Evolutionary conservation across 2,329 filamentous ascomycete genomes (phyloP).

Genomic region (Neodidymelliopsis sp.): DNA sequence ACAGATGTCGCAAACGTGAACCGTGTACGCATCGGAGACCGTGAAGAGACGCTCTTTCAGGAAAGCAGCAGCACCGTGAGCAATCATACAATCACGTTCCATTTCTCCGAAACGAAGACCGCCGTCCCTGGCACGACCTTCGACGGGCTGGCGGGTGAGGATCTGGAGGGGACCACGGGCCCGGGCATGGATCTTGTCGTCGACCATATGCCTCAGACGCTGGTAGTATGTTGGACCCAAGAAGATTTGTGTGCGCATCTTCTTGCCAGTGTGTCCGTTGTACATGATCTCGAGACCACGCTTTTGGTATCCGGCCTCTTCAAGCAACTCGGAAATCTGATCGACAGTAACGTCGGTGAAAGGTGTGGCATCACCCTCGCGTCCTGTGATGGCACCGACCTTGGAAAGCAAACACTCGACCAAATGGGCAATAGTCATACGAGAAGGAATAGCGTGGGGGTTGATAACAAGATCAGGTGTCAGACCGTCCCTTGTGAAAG

Average conservation of each 20-base stretch:
- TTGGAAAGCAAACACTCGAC: conserved; percentile 98
- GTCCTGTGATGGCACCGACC: conserved; percentile 89
- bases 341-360: conserved; percentile 98
- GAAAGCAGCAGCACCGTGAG: conserved; percentile 97
- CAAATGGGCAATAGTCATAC: conserved; percentile 99
- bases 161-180: conserved; percentile 97
- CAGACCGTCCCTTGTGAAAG: conserved; percentile 90
- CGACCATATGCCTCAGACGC: conserved; percentile 98
- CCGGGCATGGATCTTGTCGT: conserved; percentile 99
- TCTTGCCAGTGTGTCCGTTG: conserved; percentile 95
- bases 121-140: conserved; percentile 97
- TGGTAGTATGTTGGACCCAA: conserved; percentile 98
- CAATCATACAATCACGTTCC: conserved; percentile 99
- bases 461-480: conserved; percentile 98
- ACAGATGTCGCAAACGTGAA: conserved; percentile 98
- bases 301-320: conserved; percentile 92
- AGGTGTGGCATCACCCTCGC: conserved; percentile 96
- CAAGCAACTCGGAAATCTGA: conserved; percentile 84
- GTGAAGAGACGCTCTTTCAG: conserved; percentile 97
- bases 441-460: conserved; percentile 97
- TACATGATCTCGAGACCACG: conserved; percentile 99
- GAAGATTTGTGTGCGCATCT: conserved; percentile 94
- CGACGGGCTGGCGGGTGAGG: conserved; percentile 93
- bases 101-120: conserved; percentile 99
- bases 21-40: conserved; percentile 96